Evolutionary conservation across 176 grass and related monocot genomes (phyloP).

Genomic region (Juncus inflexus): DNA sequence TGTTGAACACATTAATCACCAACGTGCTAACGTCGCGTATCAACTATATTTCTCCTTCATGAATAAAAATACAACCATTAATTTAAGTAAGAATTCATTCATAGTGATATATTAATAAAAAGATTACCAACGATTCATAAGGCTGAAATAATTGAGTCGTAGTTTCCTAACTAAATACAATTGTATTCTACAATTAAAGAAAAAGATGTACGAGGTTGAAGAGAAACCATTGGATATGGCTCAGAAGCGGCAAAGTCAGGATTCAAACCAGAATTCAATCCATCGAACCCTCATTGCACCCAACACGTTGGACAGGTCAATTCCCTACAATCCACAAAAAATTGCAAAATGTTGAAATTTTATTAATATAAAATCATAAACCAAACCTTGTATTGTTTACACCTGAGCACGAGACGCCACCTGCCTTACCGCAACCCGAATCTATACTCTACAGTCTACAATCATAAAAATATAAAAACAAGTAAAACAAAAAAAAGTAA

Average conservation of each 20-base stretch:
- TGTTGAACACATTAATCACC: too few relatives aligned
- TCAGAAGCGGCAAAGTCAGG: constrained; percentile 33
- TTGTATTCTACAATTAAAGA: too few relatives aligned
- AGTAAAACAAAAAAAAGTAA: constrained; percentile 5
- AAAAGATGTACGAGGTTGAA: too few relatives aligned
- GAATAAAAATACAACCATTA: too few relatives aligned
- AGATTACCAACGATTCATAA: too few relatives aligned
- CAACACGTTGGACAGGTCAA: constrained; percentile 37
- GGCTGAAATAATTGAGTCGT: too few relatives aligned
- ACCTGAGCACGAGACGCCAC: constrained; percentile 29
- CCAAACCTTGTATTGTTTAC: constrained; percentile 38
- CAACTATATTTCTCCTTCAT: too few relatives aligned
- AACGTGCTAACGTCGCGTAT: too few relatives aligned
- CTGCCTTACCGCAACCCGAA: constrained; percentile 14
- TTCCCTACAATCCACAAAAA: constrained; percentile 31
- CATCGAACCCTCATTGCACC: constrained; percentile 27
- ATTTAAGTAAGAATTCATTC: too few relatives aligned
- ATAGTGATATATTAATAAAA: too few relatives aligned
- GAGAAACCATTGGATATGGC: background rate
- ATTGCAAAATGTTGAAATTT: background rate
- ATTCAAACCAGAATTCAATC: constrained; percentile 27
- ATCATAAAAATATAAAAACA: background rate
- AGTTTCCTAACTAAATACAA: too few relatives aligned
- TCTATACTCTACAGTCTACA: constrained; percentile 22
- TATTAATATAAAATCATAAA: background rate